phyloP scores from a whole-genome alignment of 805 yeast genomes.

The Yarrowia sp. region DNA sequence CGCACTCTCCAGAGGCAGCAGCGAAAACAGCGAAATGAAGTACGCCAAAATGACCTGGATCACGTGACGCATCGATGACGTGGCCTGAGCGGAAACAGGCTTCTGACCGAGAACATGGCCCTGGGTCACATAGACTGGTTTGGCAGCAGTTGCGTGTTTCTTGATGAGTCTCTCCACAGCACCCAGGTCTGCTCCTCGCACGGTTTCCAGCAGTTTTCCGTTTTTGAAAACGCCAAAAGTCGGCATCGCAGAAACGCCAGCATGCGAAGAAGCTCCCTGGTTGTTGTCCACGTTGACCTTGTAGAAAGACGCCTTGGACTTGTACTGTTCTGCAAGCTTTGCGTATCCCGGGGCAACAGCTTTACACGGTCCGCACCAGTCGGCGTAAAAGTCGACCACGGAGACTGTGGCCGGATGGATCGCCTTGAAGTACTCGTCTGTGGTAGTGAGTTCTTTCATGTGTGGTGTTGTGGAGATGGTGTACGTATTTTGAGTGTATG shows the following conservation, averaged over 20 bases:
- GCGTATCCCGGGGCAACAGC: constrained; percentile 85
- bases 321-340: constrained; percentile 50
- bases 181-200: constrained; percentile 1
- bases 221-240: constrained; percentile 36
- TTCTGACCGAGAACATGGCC: background rate
- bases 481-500: too few relatives aligned
- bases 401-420: background rate
- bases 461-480: background rate
- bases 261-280: constrained; percentile 66
- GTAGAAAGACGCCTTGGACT: constrained; percentile 64
- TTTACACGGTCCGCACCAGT: constrained; percentile 99
- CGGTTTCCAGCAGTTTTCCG: background rate
- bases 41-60: background rate
- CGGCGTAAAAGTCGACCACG: constrained; percentile 92
- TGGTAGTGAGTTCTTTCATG: constrained; percentile 5
- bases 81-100: background rate
- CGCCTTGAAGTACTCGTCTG: constrained; percentile 1
- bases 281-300: constrained; percentile 91
- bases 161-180: background rate
- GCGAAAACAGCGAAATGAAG: background rate
- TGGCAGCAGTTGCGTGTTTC: background rate
- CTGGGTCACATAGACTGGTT: background rate
- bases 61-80: background rate
- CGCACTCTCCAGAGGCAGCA: constrained; percentile 4
- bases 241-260: constrained; percentile 63